Conservation (phyloP, 2,329 filamentous ascomycete species). For the Colletotrichum sp. region DNA sequence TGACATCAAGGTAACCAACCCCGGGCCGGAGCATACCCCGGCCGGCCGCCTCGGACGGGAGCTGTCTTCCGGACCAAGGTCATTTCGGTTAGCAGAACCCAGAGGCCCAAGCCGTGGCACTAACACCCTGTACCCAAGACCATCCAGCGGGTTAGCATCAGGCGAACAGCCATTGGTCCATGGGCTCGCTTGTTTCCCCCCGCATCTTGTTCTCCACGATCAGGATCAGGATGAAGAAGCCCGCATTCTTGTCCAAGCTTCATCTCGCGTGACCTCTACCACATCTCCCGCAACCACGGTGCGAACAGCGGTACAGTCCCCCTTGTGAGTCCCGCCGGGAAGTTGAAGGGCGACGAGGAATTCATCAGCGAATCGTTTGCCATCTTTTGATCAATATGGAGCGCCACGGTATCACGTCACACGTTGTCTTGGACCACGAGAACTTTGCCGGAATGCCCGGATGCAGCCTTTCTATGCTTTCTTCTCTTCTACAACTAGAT, state of each 20-base stretch:
- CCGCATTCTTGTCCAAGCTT: background rate
- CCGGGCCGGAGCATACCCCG: background rate
- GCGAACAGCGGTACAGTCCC: background rate
- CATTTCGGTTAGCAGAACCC: conserved; percentile 9
- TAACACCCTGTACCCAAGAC: background rate
- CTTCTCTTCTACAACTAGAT: background rate
- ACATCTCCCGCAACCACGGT: background rate
- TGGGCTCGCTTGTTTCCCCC: conserved; percentile 4
- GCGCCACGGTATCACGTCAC: background rate
- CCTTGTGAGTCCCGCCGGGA: background rate
- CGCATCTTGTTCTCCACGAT: conserved; percentile 3
- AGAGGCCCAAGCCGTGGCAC: background rate
- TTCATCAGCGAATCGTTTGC: background rate
- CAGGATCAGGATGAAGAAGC: background rate
- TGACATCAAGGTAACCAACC: background rate
- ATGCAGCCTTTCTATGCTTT: background rate
- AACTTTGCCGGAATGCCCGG: conserved; percentile 1
- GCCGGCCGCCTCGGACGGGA: background rate
- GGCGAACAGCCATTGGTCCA: background rate
- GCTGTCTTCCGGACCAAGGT: background rate
- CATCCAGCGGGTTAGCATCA: background rate
- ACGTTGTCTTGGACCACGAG: background rate
- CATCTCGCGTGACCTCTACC: background rate
- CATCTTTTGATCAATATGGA: background rate
- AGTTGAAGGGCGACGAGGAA: background rate